These are phyloP conservation scores for Russula ochroleuca DNA, from an alignment of 768 basidiomycete genomes.

Conservation along the genomic window DNA sequence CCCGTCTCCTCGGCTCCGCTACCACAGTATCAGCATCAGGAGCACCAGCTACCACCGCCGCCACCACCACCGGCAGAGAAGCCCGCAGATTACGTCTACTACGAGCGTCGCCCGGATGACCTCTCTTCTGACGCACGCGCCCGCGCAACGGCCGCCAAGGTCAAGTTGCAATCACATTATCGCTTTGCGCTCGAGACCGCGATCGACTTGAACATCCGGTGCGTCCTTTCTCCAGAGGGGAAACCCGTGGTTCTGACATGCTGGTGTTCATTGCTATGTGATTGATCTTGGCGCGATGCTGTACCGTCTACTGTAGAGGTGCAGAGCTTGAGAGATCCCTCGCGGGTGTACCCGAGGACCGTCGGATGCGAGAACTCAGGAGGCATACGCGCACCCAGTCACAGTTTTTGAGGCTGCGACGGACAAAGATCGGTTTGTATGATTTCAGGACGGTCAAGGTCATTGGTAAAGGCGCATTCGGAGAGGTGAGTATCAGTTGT, in stretches of 20 bases:
- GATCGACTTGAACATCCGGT: conserved; percentile 93
- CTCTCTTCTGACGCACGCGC: conserved; percentile 80
- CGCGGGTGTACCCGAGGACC: conserved; percentile 70
- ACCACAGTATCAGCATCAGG: not conserved
- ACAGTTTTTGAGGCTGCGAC: conserved; percentile 78
- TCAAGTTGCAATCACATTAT: conserved; percentile 95
- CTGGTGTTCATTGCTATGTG: not conserved
- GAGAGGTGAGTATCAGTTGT: conserved; percentile 59
- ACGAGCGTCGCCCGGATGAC: conserved; percentile 70
- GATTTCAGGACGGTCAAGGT: conserved; percentile 98
- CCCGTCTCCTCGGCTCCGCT: not conserved
- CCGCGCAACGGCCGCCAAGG: conserved; percentile 83
- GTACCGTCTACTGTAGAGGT: conserved; percentile 48
- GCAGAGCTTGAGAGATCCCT: conserved; percentile 81
- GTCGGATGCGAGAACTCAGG: conserved; percentile 75
- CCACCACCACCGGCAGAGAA: conserved; percentile 31
- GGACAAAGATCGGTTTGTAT: conserved; percentile 85
- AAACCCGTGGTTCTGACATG: not conserved
- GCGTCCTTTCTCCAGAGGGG: conserved; percentile 18
- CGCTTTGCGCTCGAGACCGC: conserved; percentile 94
- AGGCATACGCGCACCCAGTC: conserved; percentile 62
- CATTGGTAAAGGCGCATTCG: conserved; percentile 99
- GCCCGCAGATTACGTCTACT: conserved; percentile 84
- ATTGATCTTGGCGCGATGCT: not conserved
- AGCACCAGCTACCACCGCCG: not conserved